phyloP scores from a whole-genome alignment of 768 basidiomycete species.

The Tulasnella sp. region DNA sequence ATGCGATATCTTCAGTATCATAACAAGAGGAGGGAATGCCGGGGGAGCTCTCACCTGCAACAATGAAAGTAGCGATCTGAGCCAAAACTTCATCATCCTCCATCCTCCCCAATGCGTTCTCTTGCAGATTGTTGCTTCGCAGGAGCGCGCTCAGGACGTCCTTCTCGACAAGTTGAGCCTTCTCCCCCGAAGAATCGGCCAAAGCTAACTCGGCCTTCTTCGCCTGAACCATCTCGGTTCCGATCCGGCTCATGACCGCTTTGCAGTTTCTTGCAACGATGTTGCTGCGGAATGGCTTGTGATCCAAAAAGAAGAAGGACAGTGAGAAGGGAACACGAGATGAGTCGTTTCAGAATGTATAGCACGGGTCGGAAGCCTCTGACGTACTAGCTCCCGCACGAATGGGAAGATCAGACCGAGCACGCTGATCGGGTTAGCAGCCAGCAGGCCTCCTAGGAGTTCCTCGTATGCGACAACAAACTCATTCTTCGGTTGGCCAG shows the following conservation, averaged over 20 bases:
- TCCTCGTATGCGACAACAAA: neutral
- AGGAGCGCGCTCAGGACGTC: slow-evolving; percentile 49
- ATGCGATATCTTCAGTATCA: neutral
- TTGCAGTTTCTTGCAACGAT: neutral
- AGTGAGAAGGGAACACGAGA: neutral
- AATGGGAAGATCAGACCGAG: neutral
- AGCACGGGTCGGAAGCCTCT: too few species aligned
- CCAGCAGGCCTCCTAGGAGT: neutral
- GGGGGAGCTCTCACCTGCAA: slow-evolving; percentile 40
- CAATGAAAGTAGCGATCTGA: slow-evolving; percentile 49
- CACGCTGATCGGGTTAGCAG: neutral
- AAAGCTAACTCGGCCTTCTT: slow-evolving; percentile 24
- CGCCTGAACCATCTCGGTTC: slow-evolving; percentile 20
- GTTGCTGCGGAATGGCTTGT: slow-evolving; percentile 1
- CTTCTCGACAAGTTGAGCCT: slow-evolving; percentile 5
- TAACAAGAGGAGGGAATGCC: slow-evolving; percentile 32
- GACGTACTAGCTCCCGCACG: neutral
- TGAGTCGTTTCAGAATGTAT: neutral
- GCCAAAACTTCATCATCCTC: slow-evolving; percentile 51
- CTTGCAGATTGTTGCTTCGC: slow-evolving; percentile 43
- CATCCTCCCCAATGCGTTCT: slow-evolving; percentile 42
- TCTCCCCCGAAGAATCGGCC: neutral
- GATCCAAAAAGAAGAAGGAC: too few species aligned
- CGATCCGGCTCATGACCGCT: neutral
- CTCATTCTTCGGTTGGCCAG: neutral